phyloP scores from a whole-genome alignment of 108 stramenopile species.

The Cylindrotheca fusiformis region DNA sequence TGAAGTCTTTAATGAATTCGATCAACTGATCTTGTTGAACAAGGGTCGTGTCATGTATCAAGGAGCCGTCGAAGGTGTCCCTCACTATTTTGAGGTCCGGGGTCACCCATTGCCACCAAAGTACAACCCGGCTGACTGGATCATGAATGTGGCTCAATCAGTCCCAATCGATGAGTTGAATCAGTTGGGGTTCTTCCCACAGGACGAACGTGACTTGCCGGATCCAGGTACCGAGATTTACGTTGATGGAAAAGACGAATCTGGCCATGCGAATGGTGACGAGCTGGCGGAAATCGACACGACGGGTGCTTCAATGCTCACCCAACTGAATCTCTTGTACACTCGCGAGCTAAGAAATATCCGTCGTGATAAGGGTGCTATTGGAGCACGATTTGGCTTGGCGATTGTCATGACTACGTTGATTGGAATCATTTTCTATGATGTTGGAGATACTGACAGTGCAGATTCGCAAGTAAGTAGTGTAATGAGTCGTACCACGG shows the following conservation, averaged over 20 bases:
- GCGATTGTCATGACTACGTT: constrained; percentile 54
- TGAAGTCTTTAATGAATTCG: constrained; percentile 57
- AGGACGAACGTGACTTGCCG: constrained; percentile 40
- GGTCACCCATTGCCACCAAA: constrained; percentile 60
- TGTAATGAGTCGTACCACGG: neutral
- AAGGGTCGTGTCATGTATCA: constrained; percentile 50
- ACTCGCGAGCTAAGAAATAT: constrained; percentile 48
- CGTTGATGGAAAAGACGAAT: no score
- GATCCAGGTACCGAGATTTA: no score
- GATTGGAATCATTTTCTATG: constrained; percentile 65
- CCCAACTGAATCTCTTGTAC: constrained; percentile 43
- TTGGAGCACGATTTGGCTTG: constrained; percentile 58
- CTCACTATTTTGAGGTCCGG: constrained; percentile 45
- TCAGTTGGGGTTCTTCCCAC: constrained; percentile 37
- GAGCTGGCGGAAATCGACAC: no score
- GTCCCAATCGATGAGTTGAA: constrained; percentile 38
- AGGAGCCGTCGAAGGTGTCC: constrained; percentile 34
- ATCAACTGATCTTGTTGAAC: constrained; percentile 53
- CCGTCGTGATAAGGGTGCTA: constrained; percentile 46
- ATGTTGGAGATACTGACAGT: constrained; percentile 39
- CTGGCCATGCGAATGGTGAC: no score
- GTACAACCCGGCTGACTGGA: constrained; percentile 84
- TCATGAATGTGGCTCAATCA: constrained; percentile 64
- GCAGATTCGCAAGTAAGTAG: constrained; percentile 9
- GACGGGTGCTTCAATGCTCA: no score